Evolutionary conservation across 768 basidiomycete species (phyloP).

Genomic region (Gymnopilus junonius): DNA sequence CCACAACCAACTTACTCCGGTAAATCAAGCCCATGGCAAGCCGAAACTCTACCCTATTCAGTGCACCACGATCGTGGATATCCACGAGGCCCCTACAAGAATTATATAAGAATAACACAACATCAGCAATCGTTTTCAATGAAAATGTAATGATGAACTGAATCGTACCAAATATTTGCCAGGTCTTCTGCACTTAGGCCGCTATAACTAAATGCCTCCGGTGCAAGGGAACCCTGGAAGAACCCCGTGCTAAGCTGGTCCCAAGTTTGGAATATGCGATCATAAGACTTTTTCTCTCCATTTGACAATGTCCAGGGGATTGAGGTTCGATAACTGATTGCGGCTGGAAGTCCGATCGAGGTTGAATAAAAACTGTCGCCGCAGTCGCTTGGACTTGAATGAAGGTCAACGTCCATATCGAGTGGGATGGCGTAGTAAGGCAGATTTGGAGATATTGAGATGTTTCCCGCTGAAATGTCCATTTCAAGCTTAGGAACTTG

Average conservation of each 20-base stretch:
- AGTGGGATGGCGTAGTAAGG: not conserved
- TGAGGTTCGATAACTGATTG: too few relatives aligned
- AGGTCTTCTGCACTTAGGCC: not conserved
- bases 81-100: not conserved
- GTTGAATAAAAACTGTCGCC: too few relatives aligned
- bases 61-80: not conserved
- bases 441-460: not conserved
- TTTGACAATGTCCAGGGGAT: not conserved
- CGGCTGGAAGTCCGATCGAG: too few relatives aligned
- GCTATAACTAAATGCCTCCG: not conserved
- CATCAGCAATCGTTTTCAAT: not conserved
- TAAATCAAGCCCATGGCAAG: not conserved
- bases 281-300: not conserved
- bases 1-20: not conserved
- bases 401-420: not conserved
- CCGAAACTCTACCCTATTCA: not conserved
- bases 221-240: not conserved
- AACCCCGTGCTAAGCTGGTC: not conserved
- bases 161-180: not conserved
- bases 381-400: not conserved
- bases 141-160: not conserved
- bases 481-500: not conserved
- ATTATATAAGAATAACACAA: too few relatives aligned
- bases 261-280: not conserved
- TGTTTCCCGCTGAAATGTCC: not conserved